Percentiles rank a stretch among this genome's conserved stretches.
phyloP scores from a whole-genome alignment of 176 grass and related monocot genomes.

The Bolboschoenus planiculmis region DNA sequence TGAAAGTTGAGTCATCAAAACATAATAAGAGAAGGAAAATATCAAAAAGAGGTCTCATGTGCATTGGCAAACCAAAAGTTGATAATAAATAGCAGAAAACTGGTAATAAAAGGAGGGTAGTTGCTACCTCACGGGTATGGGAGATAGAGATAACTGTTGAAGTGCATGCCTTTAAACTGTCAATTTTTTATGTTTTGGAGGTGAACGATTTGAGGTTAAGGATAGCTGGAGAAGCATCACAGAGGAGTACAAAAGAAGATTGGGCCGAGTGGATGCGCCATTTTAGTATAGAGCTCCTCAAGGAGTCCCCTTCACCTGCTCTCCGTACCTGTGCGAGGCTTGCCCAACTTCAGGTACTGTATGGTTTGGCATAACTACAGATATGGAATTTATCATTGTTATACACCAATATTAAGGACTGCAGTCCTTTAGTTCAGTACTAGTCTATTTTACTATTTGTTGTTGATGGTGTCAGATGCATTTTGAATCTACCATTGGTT shows the following conservation, averaged over 20 bases:
- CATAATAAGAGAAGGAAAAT: background rate
- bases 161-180: background rate
- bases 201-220: constrained; percentile 82
- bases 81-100: background rate
- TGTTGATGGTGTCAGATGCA: background rate
- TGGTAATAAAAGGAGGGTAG: background rate
- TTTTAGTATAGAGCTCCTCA: constrained; percentile 97
- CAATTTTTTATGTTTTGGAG: constrained; percentile 35
- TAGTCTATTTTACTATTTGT: background rate
- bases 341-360: constrained; percentile 77
- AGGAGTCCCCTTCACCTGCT: constrained; percentile 96
- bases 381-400: background rate
- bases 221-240: constrained; percentile 91
- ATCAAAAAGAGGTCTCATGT: background rate
- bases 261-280: constrained; percentile 99
- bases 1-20: background rate
- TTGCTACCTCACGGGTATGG: background rate
- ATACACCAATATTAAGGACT: background rate
- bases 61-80: background rate
- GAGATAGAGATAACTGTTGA: background rate
- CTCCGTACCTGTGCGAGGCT: constrained; percentile 89
- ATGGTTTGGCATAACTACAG: background rate
- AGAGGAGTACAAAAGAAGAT: constrained; percentile 97
- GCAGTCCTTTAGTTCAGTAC: background rate
- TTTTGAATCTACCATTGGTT: background rate